Evolutionary conservation across 371 early-diverging fungal genomes (phyloP).

Genomic region (Catenaria anguillulae): DNA sequence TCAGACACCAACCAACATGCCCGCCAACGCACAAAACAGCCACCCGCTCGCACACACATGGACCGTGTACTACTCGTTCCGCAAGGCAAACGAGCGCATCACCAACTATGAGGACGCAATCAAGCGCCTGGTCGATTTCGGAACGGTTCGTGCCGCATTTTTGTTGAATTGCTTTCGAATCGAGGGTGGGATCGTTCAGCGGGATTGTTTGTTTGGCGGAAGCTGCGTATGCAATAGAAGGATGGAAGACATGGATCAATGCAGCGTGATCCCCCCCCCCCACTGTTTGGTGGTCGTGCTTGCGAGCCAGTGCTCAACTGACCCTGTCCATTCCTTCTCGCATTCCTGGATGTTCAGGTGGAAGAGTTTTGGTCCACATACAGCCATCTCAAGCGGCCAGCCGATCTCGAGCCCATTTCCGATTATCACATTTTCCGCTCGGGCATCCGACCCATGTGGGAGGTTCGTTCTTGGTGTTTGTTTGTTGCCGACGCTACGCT

Average conservation of each 20-base stretch:
- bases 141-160: conserved; percentile 32
- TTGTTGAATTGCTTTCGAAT: conserved; percentile 8
- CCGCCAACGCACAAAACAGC: too few relatives aligned
- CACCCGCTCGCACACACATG: conserved; percentile 49
- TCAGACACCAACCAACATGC: too few relatives aligned
- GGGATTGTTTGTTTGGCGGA: too few relatives aligned
- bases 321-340: too few relatives aligned
- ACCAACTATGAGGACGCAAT: conserved; percentile 72
- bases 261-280: too few relatives aligned
- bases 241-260: too few relatives aligned
- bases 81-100: conserved; percentile 69
- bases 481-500: conserved; percentile 1
- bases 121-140: conserved; percentile 67
- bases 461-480: conserved; percentile 33
- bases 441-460: conserved; percentile 96
- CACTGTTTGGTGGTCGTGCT: too few relatives aligned
- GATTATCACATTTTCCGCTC: conserved; percentile 91
- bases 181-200: not conserved
- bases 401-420: conserved; percentile 71
- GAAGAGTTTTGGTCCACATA: conserved; percentile 91
- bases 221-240: too few relatives aligned
- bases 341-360: too few relatives aligned
- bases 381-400: conserved; percentile 61
- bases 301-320: too few relatives aligned
- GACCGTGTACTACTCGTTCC: conserved; percentile 86